These are phyloP conservation scores for Blastobotrys mokoenaii DNA, from an alignment of 805 yeast species.

Conservation along the genomic window DNA sequence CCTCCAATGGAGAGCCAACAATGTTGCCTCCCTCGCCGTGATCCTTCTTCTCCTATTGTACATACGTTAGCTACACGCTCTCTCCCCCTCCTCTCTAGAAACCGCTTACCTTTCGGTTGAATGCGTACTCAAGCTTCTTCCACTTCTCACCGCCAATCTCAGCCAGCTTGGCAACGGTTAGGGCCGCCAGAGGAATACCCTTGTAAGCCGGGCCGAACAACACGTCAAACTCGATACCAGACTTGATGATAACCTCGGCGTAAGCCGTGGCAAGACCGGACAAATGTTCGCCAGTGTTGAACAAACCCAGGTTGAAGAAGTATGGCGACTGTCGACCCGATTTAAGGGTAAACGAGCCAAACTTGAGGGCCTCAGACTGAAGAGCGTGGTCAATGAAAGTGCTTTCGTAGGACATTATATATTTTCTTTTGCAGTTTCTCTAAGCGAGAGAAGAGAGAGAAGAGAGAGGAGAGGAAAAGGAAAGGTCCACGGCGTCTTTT, in stretches of 20 bases:
- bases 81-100: slow-evolving; percentile 17
- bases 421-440: background rate
- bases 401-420: slow-evolving; percentile 35
- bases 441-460: background rate
- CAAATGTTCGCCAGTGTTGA: slow-evolving; percentile 70
- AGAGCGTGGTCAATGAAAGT: slow-evolving; percentile 75
- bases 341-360: slow-evolving; percentile 83
- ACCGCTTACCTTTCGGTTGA: slow-evolving; percentile 59
- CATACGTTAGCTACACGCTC: background rate
- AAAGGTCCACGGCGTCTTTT: no score
- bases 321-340: slow-evolving; percentile 94
- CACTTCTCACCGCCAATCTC: slow-evolving; percentile 78
- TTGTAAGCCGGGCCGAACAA: slow-evolving; percentile 97
- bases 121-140: slow-evolving; percentile 73
- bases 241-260: slow-evolving; percentile 76
- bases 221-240: slow-evolving; percentile 80
- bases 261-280: slow-evolving; percentile 81
- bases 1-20: slow-evolving; percentile 73
- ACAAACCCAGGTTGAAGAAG: slow-evolving; percentile 88
- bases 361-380: slow-evolving; percentile 72
- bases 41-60: slow-evolving; percentile 67
- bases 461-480: background rate
- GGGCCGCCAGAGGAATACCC: slow-evolving; percentile 92
- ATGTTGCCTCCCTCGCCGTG: slow-evolving; percentile 98
- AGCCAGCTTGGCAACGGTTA: slow-evolving; percentile 84